A percentile compares a stretch with the other conserved stretches of the same genome.
These are phyloP conservation scores for Guillardia theta DNA, from an alignment of 78 protist species.

Conservation along the genomic window DNA sequence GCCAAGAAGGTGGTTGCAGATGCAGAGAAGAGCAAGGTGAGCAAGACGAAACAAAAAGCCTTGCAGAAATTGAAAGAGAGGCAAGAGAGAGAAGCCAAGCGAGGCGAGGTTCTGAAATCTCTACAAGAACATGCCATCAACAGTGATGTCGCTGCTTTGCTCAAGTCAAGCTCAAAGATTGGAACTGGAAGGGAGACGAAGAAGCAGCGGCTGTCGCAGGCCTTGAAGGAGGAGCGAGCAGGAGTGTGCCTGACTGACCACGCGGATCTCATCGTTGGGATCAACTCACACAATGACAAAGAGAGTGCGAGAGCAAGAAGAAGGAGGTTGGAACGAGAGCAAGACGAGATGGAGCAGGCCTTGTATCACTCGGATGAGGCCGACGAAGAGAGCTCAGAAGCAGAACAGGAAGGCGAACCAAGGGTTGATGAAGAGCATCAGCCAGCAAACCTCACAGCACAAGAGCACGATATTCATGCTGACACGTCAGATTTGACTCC, in stretches of 20 bases:
- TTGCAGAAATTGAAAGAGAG: not conserved
- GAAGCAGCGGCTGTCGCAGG: slow-evolving; percentile 31
- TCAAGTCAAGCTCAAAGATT: not conserved
- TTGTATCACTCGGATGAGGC: not conserved
- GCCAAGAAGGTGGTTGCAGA: not conserved
- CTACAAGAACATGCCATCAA: not conserved
- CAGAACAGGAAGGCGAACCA: not conserved
- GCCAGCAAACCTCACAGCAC: not conserved
- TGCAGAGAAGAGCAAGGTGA: not conserved
- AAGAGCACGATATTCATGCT: not conserved
- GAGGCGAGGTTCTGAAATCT: not conserved
- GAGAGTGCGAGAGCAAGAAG: not conserved
- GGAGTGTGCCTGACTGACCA: not conserved
- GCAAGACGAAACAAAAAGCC: not conserved
- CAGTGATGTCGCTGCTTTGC: not conserved
- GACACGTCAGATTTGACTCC: too few relatives aligned
- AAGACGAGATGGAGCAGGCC: not conserved
- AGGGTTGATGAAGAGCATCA: not conserved
- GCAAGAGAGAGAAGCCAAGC: not conserved
- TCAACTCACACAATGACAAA: not conserved
- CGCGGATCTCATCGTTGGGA: not conserved
- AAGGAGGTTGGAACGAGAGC: not conserved
- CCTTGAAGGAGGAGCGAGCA: not conserved
- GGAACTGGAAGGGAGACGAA: not conserved
- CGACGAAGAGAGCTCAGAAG: not conserved